Evolutionary conservation across 352 stramenopile genomes (phyloP), one percentile per base, ranked within the genome.

Genomic region (Pythium oligandrum): DNA sequence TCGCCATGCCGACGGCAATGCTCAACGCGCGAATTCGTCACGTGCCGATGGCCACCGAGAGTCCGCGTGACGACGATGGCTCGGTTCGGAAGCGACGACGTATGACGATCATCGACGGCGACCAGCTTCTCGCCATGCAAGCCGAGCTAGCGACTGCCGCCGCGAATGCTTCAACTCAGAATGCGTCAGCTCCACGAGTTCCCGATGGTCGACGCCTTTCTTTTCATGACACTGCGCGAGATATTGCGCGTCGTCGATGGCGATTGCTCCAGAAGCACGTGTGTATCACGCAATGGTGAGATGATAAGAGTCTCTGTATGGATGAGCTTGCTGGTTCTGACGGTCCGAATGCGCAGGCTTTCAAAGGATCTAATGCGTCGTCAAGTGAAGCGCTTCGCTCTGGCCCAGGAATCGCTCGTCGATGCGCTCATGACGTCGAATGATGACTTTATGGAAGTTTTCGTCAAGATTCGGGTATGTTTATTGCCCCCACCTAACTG

Each of bases 201-300:
- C 17, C 17, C 17, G 17, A 26, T 26, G 17, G 17, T 26, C 40
- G 57, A 4, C 57, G 57, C 0, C 40, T 55, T n/a, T 64, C 57
- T 26, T 56, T 48, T 40, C 45, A 59, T 5, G 54, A 70, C 36
- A 37, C 53, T 10, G 37, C 73, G 34, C 56, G 75, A 55, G 69
- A 73, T 48, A 64, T 48, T 8, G 69, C 69, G 11, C 71, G 64
- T 6, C 47, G 70, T 11, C 71, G 71, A 12, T 88, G 78, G 78
- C 71, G 71, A 10, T 52, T 86, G 37, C 61, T 88, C 38, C 75
- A 76, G 47, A 80, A 73, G 36, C 73, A 86, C 44, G 75, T 88
- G 31, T 77, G 78, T 51, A 79, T 82, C 58, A 80, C 72, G 30
- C 75, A 77, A 51, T 81, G 78, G 76, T 83, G 47, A n/a, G 67